These are phyloP conservation scores for Zea luxurians DNA, from an alignment of 176 grass and related monocot species.

Conservation along the genomic window DNA sequence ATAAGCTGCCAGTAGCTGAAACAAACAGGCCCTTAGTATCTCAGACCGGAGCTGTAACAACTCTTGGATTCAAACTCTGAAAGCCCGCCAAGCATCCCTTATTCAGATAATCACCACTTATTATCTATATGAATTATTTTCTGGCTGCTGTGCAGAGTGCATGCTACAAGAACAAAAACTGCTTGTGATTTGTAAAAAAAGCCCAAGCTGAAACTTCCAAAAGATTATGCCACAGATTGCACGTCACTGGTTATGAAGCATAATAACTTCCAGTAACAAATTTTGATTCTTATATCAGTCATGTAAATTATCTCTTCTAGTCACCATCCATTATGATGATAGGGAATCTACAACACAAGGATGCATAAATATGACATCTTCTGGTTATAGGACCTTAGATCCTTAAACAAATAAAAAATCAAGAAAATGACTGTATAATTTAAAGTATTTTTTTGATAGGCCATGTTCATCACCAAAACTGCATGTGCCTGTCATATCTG, in stretches of 20 bases:
- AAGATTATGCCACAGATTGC: background rate
- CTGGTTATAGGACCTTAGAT: background rate
- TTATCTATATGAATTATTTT: background rate
- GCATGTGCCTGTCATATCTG: background rate
- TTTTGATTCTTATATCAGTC: background rate
- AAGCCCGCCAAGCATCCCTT: background rate
- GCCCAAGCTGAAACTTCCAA: background rate
- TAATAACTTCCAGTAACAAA: background rate
- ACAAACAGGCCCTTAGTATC: no score
- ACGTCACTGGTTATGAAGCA: background rate
- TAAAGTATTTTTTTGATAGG: constrained; percentile 6
- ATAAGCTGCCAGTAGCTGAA: no score
- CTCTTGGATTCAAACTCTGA: background rate
- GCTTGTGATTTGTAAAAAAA: background rate
- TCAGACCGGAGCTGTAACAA: background rate
- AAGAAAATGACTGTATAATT: background rate
- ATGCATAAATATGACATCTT: constrained; percentile 2
- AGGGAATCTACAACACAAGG: no score
- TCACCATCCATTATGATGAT: no score
- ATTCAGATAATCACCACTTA: background rate
- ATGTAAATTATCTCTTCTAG: background rate
- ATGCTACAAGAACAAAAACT: background rate
- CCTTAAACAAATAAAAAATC: background rate
- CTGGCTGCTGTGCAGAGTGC: background rate
- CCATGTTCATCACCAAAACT: constrained; percentile 1